These are phyloP conservation scores for Salvia sclarea DNA, from an alignment of 305 asterid genomes.

Conservation along the genomic window DNA sequence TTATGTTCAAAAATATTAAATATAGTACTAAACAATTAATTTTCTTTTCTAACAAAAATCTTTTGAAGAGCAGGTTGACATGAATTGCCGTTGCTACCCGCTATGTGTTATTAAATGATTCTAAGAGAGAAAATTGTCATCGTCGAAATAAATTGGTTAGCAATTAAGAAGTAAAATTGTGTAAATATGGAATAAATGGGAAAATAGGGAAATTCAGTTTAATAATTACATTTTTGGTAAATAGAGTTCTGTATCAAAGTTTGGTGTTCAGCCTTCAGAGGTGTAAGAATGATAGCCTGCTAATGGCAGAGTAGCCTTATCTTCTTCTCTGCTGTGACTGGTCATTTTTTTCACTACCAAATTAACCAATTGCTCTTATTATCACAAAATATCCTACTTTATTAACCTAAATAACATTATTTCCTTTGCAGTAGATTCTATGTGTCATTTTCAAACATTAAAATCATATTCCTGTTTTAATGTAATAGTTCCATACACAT, in stretches of 20 bases:
- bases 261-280: not conserved
- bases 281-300: slow-evolving; percentile 22
- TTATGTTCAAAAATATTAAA: too few relatives aligned
- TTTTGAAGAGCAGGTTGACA: not conserved
- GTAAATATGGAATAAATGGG: not conserved
- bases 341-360: slow-evolving; percentile 24
- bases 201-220: not conserved
- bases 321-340: slow-evolving; percentile 22
- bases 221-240: not conserved
- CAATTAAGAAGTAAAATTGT: not conserved
- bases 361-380: not conserved
- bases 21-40: too few relatives aligned
- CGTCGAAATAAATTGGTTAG: not conserved
- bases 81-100: too few relatives aligned
- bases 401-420: not conserved
- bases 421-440: not conserved
- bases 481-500: too few relatives aligned
- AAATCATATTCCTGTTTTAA: not conserved
- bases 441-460: not conserved
- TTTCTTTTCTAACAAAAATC: not conserved
- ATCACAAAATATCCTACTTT: not conserved
- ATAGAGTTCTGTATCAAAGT: slow-evolving; percentile 2
- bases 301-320: slow-evolving; percentile 26
- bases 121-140: not conserved
- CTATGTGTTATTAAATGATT: not conserved